Evolutionary conservation across 2,329 filamentous ascomycete species (phyloP), one percentile per base, ranked within the genome.

Genomic region (Hypomyces rosellus): DNA sequence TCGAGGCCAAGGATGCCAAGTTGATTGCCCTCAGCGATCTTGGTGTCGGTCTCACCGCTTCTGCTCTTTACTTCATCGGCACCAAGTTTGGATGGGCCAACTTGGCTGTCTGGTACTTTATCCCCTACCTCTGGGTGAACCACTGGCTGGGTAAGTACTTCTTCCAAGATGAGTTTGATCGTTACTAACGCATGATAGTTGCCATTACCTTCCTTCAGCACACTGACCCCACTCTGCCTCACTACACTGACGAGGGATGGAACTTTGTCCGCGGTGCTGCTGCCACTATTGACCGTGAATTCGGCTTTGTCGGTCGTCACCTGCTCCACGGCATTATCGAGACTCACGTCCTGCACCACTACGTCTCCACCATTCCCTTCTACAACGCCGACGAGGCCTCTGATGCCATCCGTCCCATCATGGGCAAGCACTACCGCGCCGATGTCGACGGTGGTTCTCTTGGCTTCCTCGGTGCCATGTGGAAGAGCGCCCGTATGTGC

Each of bases 141-240:
- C 90, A 96, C 82, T 97, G 92, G 92, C 86, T 97, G 50, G 88
- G 89, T 93, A 84, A 79, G 88, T 80, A 46, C 49, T 41, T 4
- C 8, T 41, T 41, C 15, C 15, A 3, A 8, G 16, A 30, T 43
- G 9, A n/a, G 9, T 12, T 43, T 22, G 9, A 9, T 11, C 5
- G 15, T n/a, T 20, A 12, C 38, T 41, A 20, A 41, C 16, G 5
- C 16, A 13, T 20, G 15, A 20, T 61, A 92, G 91, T 97, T 59
- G 91, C 91, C 68, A 97, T 97, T 70, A 97, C 92, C 60, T 97
- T 84, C 80, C 84, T 97, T 56, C 92, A 97, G 74, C 92, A 97
- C 81, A 96, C 92, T 65, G 91, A 97, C 69, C 91, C 91, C 44
- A 83, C 86, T 39, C 86, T 97, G 42, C 92, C 92, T 54, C 92